Base-by-base conservation (phyloP, 371 early-diverging fungal genomes). In the Blastocladiella emersonii region DNA sequence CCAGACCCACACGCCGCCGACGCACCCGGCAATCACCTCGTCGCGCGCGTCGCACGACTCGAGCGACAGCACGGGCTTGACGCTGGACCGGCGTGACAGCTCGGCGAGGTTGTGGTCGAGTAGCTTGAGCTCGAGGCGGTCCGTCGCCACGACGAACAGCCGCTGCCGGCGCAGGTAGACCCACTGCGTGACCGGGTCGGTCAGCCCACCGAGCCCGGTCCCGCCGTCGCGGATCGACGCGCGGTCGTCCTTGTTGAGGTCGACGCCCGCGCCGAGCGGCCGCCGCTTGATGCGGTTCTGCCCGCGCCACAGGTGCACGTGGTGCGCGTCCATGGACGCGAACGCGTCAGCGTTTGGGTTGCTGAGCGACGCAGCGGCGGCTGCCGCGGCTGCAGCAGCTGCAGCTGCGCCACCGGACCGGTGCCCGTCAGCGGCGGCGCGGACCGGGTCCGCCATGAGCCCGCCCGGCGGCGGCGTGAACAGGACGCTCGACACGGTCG, bases 91-190 rank as follows among this genome's bases (percentile, higher is more conserved):
- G 15, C 44, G 35, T 8, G 17, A 19, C 37, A 59, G 43, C 6
- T 59, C 59, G 1, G 32, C 17, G 37, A 59, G 36, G 59, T 59
- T 59, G 41, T 59, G 59, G 32, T 59, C 59, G 25, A 59, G 37
- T 13, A 59, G 15, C 59, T 59, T 59, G 37, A 59, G 43, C 37
- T 59, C 59, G 21, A 59, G 43, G 12, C 44, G 59, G 32, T 37
- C 37, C 27, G 59, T 34, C 17, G 59, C n/a, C 59, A 59, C 59
- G 15, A 59, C 32, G 17, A n/a, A 34, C 30, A 59, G 27, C 41
- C 44, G 37, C 12, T 41, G 32, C 59, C 23, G 13, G 27, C 32
- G n/a, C 25, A 59, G 1, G 43, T 59, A 59, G 30, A 34, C 25
- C 59, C 59, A 59, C 32, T 59, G n/a, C 19, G 37, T 21, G 35